phyloP scores from a whole-genome alignment of 1,284 basidiomycete species.

The Lentinus polychrous region DNA sequence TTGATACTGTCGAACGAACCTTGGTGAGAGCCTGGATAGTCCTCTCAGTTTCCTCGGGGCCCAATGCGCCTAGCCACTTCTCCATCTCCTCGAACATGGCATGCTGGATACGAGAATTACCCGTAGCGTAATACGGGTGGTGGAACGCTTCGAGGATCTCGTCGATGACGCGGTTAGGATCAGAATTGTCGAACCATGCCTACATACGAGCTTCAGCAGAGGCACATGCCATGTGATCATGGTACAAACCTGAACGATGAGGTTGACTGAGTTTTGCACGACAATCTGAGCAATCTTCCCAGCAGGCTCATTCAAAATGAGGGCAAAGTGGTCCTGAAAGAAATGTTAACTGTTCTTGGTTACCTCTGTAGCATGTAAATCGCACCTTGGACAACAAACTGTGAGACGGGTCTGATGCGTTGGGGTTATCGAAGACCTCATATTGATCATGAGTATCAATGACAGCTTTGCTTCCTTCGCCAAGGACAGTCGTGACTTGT shows the following conservation, averaged over 20 bases:
- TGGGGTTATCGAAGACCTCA: slow-evolving; percentile 61
- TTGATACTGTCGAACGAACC: slow-evolving; percentile 22
- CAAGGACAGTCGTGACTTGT: slow-evolving; percentile 51
- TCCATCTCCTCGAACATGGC: slow-evolving; percentile 57
- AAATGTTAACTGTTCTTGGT: background rate
- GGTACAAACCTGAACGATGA: slow-evolving; percentile 51
- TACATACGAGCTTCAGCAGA: slow-evolving; percentile 16
- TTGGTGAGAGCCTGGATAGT: slow-evolving; percentile 44
- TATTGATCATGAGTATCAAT: slow-evolving; percentile 70
- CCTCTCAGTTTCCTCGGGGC: slow-evolving; percentile 33
- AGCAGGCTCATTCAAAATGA: slow-evolving; percentile 66
- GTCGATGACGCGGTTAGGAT: slow-evolving; percentile 45
- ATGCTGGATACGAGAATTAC: slow-evolving; percentile 53
- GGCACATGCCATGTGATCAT: background rate
- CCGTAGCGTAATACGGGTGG: slow-evolving; percentile 59
- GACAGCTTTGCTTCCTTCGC: slow-evolving; percentile 61
- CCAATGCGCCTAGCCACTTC: slow-evolving; percentile 50
- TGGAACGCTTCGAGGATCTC: slow-evolving; percentile 65
- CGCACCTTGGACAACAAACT: slow-evolving; percentile 54
- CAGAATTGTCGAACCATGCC: slow-evolving; percentile 43
- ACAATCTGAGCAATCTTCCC: slow-evolving; percentile 68
- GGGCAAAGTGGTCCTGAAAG: slow-evolving; percentile 49
- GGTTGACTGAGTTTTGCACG: slow-evolving; percentile 52
- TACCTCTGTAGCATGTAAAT: background rate
- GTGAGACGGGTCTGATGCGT: slow-evolving; percentile 71